Conservation (phyloP, 805 yeast species). For the Sungouiozyma intestinalis region DNA sequence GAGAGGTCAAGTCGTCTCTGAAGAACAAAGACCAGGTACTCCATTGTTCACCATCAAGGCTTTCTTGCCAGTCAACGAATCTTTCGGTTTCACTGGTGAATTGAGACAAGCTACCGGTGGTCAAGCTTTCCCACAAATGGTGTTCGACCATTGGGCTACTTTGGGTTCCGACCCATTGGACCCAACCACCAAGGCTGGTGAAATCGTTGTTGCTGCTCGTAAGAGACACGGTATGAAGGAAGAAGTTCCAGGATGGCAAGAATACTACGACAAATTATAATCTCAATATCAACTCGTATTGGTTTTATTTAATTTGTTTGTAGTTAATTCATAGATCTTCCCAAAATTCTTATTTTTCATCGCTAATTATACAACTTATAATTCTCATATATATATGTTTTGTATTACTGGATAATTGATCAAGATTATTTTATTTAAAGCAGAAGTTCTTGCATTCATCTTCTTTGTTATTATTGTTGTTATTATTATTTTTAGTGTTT, state of each 20-base stretch:
- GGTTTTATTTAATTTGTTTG: constrained; percentile 9
- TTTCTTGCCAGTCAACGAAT: constrained; percentile 98
- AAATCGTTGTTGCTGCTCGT: constrained; percentile 59
- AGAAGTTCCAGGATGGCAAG: constrained; percentile 97
- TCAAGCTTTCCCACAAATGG: constrained; percentile 99
- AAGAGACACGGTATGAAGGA: constrained; percentile 96
- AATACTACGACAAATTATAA: constrained; percentile 90
- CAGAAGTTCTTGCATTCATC: neutral
- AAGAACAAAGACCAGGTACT: constrained; percentile 99
- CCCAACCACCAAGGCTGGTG: constrained; percentile 64
- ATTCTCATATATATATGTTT: constrained; percentile 1
- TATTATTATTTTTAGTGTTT: no score
- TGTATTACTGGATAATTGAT: neutral
- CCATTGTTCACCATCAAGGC: constrained; percentile 99
- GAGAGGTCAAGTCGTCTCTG: constrained; percentile 99
- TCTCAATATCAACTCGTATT: constrained; percentile 6
- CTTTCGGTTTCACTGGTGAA: constrained; percentile 99
- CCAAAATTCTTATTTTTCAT: neutral
- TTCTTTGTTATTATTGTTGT: no score
- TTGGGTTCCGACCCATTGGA: constrained; percentile 89
- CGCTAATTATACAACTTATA: constrained; percentile 1
- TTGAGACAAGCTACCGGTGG: constrained; percentile 99
- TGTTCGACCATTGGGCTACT: constrained; percentile 96
- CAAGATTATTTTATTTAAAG: neutral
- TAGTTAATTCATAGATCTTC: constrained; percentile 3